Evolutionary conservation across 495 filamentous ascomycete genomes (phyloP).

Genomic region (Antarctomyces pellizariae): DNA sequence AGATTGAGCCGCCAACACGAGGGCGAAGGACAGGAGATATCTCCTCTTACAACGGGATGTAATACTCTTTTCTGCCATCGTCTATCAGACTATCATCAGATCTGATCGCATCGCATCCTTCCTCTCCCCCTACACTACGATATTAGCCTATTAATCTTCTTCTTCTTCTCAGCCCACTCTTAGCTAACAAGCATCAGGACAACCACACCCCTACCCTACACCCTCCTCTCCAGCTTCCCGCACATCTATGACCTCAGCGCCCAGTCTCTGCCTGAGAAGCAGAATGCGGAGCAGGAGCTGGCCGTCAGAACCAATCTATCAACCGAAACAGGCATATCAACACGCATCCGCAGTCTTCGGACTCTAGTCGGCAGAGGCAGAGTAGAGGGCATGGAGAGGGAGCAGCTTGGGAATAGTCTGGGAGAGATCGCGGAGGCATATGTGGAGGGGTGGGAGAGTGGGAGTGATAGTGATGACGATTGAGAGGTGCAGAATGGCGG

Average conservation of each 20-base stretch:
- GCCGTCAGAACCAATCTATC: constrained; percentile 43
- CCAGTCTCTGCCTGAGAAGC: constrained; percentile 15
- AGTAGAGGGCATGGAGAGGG: constrained; percentile 44
- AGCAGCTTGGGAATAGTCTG: constrained; percentile 61
- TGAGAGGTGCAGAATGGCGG: constrained; percentile 14
- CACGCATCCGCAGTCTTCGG: constrained; percentile 41
- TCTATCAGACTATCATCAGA: too few species aligned
- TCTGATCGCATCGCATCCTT: too few species aligned
- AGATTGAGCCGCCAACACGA: too few species aligned
- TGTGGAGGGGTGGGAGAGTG: constrained; percentile 74
- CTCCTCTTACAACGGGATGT: too few species aligned
- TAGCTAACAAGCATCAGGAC: constrained; percentile 8
- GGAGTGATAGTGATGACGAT: constrained; percentile 61
- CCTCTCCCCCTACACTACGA: too few species aligned
- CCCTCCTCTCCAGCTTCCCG: constrained; percentile 65
- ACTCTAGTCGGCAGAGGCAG: constrained; percentile 27
- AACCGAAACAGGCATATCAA: constrained; percentile 45
- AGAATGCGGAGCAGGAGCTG: too few species aligned
- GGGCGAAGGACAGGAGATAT: too few species aligned
- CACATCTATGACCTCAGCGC: constrained; percentile 29
- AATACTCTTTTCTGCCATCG: too few species aligned
- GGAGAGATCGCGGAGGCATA: constrained; percentile 71
- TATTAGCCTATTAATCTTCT: too few species aligned
- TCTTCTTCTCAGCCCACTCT: constrained; percentile 2
- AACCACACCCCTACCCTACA: constrained; percentile 37